These are phyloP conservation scores for Alternaria sp. DNA, from an alignment of 2,329 filamentous ascomycete genomes.

Conservation along the genomic window DNA sequence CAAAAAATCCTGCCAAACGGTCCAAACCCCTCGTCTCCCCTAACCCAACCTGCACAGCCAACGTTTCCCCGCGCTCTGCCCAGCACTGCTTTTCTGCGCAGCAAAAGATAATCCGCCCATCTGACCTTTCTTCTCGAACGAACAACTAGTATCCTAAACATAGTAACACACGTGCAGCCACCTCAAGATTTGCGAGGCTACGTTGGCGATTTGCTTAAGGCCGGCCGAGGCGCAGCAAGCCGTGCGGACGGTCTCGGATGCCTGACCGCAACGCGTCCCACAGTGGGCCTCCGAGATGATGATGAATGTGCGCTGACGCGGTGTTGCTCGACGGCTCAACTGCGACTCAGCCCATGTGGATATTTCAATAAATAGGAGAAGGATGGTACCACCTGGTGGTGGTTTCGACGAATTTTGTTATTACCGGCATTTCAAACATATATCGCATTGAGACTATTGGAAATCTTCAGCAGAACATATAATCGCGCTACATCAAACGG, in stretches of 20 bases:
- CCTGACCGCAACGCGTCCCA: slow-evolving; percentile 4
- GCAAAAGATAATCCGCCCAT: slow-evolving; percentile 6
- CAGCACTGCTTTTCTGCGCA: background rate
- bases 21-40: background rate
- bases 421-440: background rate
- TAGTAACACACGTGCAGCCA: slow-evolving; percentile 8
- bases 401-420: background rate
- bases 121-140: slow-evolving; percentile 4
- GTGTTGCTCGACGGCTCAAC: slow-evolving; percentile 1
- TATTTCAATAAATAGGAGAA: slow-evolving; percentile 6
- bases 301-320: slow-evolving; percentile 5
- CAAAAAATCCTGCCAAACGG: slow-evolving; percentile 3
- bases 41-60: slow-evolving; percentile 6
- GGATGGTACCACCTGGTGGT: background rate
- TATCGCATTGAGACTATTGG: background rate
- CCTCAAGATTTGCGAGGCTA: background rate
- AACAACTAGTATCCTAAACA: background rate
- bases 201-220: background rate
- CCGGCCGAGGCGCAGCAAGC: slow-evolving; percentile 7
- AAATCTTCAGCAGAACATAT: background rate
- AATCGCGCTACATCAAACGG: background rate
- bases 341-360: background rate
- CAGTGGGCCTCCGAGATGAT: slow-evolving; percentile 10
- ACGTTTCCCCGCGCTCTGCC: background rate
- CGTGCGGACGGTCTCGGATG: slow-evolving; percentile 2